These are phyloP conservation scores for Conticribra weissflogii DNA, from an alignment of 108 stramenopile genomes.

Conservation along the genomic window DNA sequence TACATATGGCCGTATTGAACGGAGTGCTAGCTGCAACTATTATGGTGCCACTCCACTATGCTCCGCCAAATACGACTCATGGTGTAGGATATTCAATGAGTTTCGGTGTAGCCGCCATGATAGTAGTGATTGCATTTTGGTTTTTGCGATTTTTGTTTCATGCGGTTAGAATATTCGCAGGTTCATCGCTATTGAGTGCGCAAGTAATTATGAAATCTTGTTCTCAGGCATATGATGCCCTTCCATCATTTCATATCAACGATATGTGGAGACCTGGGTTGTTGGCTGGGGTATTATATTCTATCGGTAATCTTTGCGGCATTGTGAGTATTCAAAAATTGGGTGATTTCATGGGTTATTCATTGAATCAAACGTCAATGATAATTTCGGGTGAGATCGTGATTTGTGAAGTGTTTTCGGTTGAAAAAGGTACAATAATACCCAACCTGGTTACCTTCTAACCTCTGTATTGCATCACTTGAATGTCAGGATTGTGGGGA, in stretches of 20 bases:
- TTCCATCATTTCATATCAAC: conserved; percentile 67
- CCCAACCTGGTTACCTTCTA: too few species aligned
- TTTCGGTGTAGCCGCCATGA: conserved; percentile 73
- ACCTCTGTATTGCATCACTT: background rate
- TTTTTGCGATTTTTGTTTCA: conserved; percentile 50
- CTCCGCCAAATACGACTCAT: conserved; percentile 49
- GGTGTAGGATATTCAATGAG: conserved; percentile 77
- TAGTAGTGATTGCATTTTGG: conserved; percentile 66
- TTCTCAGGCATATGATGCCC: conserved; percentile 40
- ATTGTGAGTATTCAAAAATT: conserved; percentile 71
- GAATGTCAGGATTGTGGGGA: conserved; percentile 22
- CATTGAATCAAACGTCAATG: conserved; percentile 58
- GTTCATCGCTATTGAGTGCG: conserved; percentile 7
- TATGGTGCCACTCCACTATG: conserved; percentile 64
- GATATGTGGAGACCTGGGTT: conserved; percentile 64
- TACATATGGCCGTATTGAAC: conserved; percentile 52
- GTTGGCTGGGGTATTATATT: conserved; percentile 56
- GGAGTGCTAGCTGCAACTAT: conserved; percentile 58
- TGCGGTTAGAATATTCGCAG: background rate
- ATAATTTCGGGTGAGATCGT: conserved; percentile 40
- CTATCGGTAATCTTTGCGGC: conserved; percentile 74
- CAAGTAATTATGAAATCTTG: conserved; percentile 32
- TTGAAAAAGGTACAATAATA: too few species aligned
- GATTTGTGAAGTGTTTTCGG: background rate
- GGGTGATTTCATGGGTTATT: conserved; percentile 82